A percentile compares a stretch with the other conserved stretches of the same genome.
Evolutionary conservation across 164 flowering plant species (phyloP).

Genomic region (Chimonanthus praecox): DNA sequence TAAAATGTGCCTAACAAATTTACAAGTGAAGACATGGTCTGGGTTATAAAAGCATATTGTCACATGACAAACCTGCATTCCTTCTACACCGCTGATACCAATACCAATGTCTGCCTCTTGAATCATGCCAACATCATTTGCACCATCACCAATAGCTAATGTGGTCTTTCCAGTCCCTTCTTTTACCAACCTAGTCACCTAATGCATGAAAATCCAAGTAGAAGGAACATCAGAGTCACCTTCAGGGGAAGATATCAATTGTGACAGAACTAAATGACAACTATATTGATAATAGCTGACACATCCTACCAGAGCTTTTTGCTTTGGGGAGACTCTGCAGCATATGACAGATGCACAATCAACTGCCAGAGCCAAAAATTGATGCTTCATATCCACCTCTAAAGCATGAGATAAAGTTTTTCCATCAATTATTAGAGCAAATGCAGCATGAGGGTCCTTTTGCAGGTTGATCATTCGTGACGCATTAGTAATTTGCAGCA

Average conservation of each 20-base stretch:
- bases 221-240: neutral
- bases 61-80: constrained; percentile 83
- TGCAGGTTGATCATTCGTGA: constrained; percentile 78
- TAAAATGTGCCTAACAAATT: too few relatives aligned
- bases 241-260: neutral
- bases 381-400: constrained; percentile 81
- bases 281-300: neutral
- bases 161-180: constrained; percentile 91
- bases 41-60: neutral
- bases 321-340: constrained; percentile 97
- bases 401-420: constrained; percentile 70
- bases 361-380: constrained; percentile 70
- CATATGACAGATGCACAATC: constrained; percentile 93
- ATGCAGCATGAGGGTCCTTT: constrained; percentile 95
- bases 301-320: constrained; percentile 78
- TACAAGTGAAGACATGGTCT: too few relatives aligned
- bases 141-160: constrained; percentile 96
- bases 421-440: constrained; percentile 93
- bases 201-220: constrained; percentile 7
- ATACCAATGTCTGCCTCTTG: constrained; percentile 99
- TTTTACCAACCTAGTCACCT: constrained; percentile 93
- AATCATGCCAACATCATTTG: constrained; percentile 99
- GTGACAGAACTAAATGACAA: neutral
- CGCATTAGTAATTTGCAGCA: constrained; percentile 76
- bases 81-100: constrained; percentile 98